These are phyloP conservation scores for Maudiozyma turicensis DNA, from an alignment of 805 yeast species.

Conservation along the genomic window DNA sequence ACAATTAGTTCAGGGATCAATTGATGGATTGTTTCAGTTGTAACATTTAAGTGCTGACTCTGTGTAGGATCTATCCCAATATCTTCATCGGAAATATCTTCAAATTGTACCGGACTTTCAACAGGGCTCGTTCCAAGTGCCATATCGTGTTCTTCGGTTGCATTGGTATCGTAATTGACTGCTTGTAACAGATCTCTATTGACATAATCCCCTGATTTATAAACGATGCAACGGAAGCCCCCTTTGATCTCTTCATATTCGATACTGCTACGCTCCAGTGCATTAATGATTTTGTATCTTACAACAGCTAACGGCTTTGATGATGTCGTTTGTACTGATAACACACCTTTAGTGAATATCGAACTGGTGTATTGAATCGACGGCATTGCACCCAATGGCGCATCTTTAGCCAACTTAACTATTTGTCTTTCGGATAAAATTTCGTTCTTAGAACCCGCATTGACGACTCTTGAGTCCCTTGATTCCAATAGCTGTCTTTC, in stretches of 20 bases:
- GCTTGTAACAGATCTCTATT: background rate
- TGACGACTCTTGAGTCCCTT: background rate
- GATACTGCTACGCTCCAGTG: constrained; percentile 64
- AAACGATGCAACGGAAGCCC: constrained; percentile 61
- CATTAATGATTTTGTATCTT: constrained; percentile 70
- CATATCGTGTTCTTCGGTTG: background rate
- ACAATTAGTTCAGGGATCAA: background rate
- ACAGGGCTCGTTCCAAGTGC: background rate
- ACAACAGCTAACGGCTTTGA: constrained; percentile 85
- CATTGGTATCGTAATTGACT: background rate
- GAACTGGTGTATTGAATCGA: constrained; percentile 89
- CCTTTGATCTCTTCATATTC: constrained; percentile 86
- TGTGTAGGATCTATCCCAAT: no score
- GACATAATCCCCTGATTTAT: background rate
- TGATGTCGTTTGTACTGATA: constrained; percentile 89
- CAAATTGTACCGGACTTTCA: background rate
- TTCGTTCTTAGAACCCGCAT: background rate
- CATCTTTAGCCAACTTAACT: constrained; percentile 38
- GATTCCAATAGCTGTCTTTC: background rate
- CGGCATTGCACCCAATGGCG: constrained; percentile 75
- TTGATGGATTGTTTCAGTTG: background rate
- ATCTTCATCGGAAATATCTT: constrained; percentile 28
- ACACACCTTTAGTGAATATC: constrained; percentile 82
- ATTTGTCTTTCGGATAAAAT: constrained; percentile 38
- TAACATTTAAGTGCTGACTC: constrained; percentile 5